Evolutionary conservation across 2,329 filamentous ascomycete species (phyloP), one percentile per base, ranked within the genome.

Genomic region (Metarhizium robertsii): DNA sequence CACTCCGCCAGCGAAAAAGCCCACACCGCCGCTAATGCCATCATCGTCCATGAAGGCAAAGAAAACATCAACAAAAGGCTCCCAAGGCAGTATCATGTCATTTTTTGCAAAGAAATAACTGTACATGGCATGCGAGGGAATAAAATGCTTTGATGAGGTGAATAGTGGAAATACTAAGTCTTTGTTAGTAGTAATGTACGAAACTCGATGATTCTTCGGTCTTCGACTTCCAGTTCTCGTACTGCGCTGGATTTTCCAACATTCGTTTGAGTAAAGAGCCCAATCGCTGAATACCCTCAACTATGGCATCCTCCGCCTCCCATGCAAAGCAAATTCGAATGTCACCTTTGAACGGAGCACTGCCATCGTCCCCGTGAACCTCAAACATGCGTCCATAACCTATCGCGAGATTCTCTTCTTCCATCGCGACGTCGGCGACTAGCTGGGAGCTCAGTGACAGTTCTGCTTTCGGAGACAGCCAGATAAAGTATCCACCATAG

Each of bases 401-500:
- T 25, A 94, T 75, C 29, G 84, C 76, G 55, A 95, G 68, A 50
- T 84, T 81, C 67, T 88, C 85, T 54, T 86, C 80, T 25, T 75
- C 70, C 64, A 78, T 72, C n/a, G 85, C 85, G 43, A 75, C 73
- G 61, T 76, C 71, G 6, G 81, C 80, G 36, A 90, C 73, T 7
- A 78, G 75, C 36, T 71, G 83, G 8, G 77, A 74, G 54, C 86
- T 71, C 2, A 73, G 48, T 55, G 59, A 68, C 2, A 67, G 59
- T 0, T 85, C 49, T 2, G 16, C n/a, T n/a, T 25, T 84, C 4
- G 95, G 69, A 1, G 75, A 77, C 30, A 95, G 69, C 90, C 90
- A 96, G 50, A 95, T 74, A 67, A 95, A 96, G 67, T 92, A 96
- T 0, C 91, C 91, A 0, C 91, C 91, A 34, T 85, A 86, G 3